Base-by-base conservation (phyloP, 257 asterid genomes). In the Fraxinus anomala region DNA sequence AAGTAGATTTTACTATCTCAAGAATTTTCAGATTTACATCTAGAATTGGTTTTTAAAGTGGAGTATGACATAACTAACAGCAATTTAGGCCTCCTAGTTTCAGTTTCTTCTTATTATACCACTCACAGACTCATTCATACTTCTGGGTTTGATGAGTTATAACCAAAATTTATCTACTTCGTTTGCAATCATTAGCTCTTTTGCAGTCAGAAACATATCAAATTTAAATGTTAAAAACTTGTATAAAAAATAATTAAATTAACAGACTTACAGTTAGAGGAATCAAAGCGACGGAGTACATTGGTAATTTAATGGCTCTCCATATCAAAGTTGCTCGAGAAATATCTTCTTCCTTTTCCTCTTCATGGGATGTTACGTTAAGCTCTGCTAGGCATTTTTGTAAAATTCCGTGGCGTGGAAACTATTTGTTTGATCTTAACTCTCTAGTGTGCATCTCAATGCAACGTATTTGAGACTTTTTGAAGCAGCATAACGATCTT, bases 281-380 rank as follows among this genome's bases (percentile, higher is more conserved):
- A 78, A 83, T 76, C 77, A 85, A 71, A 7, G 92, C 91, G 24
- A 87, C 89, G 0, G 89, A 82, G 51, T 87, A 89, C 78, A 87
- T 83, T 10, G 92, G 91, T 39, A 87, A 81, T 77, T 89, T 89
- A 74, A 83, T 83, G 36, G 92, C 92, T 79, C 91, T 85, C 91
- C 92, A 85, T 77, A 83, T 87, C 77, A 87, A 79, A 77, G 87
- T 89, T 70, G 83, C 80, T 76, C 80, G 75, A 75, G 88, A 73
- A 70, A 82, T 77, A 65, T 79, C 76, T 28, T 86, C 88, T 80
- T 81, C 79, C 24, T 49, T 78, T 31, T 24, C 82, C 81, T 30
- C 42, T 31, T 68, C 67, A 14, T 68, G 31, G 23, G 71, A 24
- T 31, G 80, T 49, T 34, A 54, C 70, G 13, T 75, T 54, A 47